phyloP scores from a whole-genome alignment of 2,329 filamentous ascomycete species.

The Alternaria sp. region DNA sequence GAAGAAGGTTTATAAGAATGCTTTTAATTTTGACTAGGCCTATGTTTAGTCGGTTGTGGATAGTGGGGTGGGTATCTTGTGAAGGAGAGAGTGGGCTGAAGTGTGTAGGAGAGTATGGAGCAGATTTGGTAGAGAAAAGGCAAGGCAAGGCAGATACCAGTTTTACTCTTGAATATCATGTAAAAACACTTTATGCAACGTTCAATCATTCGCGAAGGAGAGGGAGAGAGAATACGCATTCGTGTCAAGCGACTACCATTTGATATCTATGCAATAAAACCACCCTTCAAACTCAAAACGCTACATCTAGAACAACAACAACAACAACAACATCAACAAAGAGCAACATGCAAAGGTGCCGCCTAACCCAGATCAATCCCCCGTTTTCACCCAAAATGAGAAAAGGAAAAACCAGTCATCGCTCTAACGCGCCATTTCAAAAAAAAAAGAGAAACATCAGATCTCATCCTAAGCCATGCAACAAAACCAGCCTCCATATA shows the following conservation, averaged over 20 bases:
- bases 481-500: not conserved
- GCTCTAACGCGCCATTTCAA: slow-evolving; percentile 9
- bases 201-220: not conserved
- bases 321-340: not conserved
- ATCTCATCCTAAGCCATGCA: too few relatives aligned
- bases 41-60: not conserved
- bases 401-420: not conserved
- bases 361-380: not conserved
- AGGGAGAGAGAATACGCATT: not conserved
- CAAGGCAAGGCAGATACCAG: not conserved
- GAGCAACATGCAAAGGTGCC: not conserved
- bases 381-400: not conserved
- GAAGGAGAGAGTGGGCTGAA: not conserved
- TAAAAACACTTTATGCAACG: not conserved
- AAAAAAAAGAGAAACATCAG: not conserved
- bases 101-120: not conserved
- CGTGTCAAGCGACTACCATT: not conserved
- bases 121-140: not conserved
- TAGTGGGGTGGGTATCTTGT: too few relatives aligned
- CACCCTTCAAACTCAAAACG: not conserved
- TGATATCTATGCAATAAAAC: not conserved
- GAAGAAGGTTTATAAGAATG: slow-evolving; percentile 91
- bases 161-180: not conserved
- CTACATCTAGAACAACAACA: not conserved
- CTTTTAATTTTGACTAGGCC: slow-evolving; percentile 65